Evolutionary conservation across 352 stramenopile species (phyloP), one percentile per base, ranked within the genome.

Genomic region (Globisporangium echinulatum): DNA sequence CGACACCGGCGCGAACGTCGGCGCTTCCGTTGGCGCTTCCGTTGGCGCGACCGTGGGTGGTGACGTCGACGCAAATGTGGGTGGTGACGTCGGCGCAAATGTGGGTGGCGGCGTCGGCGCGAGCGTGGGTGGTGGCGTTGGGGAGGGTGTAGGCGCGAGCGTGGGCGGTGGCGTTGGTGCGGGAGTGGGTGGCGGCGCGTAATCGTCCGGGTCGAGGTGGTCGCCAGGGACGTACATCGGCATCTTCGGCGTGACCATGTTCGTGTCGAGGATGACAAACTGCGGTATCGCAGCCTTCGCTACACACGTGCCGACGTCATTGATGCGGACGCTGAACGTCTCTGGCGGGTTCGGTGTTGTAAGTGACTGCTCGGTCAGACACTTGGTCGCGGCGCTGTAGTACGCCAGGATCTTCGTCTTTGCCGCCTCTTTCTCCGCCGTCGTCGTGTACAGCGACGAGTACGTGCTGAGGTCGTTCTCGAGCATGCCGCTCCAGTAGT

Each of bases 211-310:
- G 7, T 62, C 56, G 19, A 56, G 40, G 14, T 62, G 37, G 3
- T 57, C 15, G 1, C n/a, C 52, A 6, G 56, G 56, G 11, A 56
- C 33, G 49, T 62, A 62, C 7, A 36, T 56, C 15, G 56, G 52
- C 7, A 56, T 19, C 14, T 33, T 8, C 1, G 49, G 56, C 7
- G 49, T 46, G 19, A 62, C 25, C 7, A 44, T 51, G 25, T 50
- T 62, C 1, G 56, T 46, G 2, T 56, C 56, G 5, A 13, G 11
- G 25, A 62, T 48, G 8, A 56, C 49, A 25, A 62, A 62, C 14
- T 6, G 50, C 15, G 56, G 56, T 5, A 44, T 38, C 19, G 25
- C 33, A 7, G 11, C 11, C 25, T 44, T 58, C 40, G 7, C 19
- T 1, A 58, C 9, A 36, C 54, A 58, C 14, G 3, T 50, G 13